phyloP scores from a whole-genome alignment of 202 grass and related monocot species.

The Brachypodium distachyon region DNA sequence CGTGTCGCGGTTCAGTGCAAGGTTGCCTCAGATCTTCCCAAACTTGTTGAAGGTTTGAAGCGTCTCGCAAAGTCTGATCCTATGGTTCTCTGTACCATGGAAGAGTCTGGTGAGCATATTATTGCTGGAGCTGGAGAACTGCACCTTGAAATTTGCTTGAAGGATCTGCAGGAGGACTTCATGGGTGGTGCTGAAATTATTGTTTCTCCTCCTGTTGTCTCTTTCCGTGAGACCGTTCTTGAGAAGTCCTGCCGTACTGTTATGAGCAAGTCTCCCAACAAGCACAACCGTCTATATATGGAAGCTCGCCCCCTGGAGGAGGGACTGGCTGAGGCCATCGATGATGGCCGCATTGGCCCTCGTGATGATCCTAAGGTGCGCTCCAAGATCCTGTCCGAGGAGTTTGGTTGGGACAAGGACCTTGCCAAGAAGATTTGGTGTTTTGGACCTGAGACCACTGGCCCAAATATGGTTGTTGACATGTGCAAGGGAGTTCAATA shows the following conservation, averaged over 20 bases:
- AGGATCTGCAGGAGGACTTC: slow-evolving; percentile 51
- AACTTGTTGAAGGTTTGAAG: slow-evolving; percentile 36
- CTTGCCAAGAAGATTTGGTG: slow-evolving; percentile 81
- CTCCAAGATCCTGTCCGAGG: slow-evolving; percentile 53
- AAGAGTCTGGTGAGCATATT: slow-evolving; percentile 68
- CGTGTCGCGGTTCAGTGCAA: slow-evolving; percentile 67
- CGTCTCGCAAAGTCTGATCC: slow-evolving; percentile 52
- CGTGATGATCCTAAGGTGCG: slow-evolving; percentile 64
- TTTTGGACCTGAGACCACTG: slow-evolving; percentile 55
- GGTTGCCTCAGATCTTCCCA: slow-evolving; percentile 54
- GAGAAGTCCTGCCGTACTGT: slow-evolving; percentile 72
- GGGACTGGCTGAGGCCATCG: slow-evolving; percentile 54
- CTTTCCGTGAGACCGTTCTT: slow-evolving; percentile 73
- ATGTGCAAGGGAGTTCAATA: slow-evolving; percentile 86
- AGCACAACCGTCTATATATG: slow-evolving; percentile 79
- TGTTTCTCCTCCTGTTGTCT: slow-evolving; percentile 45
- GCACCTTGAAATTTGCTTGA: slow-evolving; percentile 59
- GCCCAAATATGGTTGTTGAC: slow-evolving; percentile 75
- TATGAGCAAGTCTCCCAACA: slow-evolving; percentile 72
- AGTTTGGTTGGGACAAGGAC: slow-evolving; percentile 73
- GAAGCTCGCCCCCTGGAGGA: slow-evolving; percentile 56
- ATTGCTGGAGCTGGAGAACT: slow-evolving; percentile 64
- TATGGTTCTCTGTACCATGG: slow-evolving; percentile 54
- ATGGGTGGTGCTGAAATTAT: slow-evolving; percentile 31
- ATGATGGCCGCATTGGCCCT: slow-evolving; percentile 50